Conservation (phyloP, 805 yeast genomes). For the Teunomyces funiuensis region DNA sequence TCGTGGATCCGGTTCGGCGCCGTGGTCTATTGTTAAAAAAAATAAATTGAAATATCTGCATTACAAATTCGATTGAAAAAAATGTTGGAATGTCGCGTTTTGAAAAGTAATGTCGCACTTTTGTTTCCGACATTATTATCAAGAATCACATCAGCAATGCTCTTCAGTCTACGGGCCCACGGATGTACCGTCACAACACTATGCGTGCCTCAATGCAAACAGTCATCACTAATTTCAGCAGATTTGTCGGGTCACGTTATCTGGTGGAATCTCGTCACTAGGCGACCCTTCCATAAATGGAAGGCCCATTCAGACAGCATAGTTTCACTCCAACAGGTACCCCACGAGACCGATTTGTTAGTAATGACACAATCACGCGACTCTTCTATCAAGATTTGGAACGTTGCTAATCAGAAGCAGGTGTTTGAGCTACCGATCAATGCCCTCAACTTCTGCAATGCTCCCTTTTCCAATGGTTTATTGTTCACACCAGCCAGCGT, state of each 20-base stretch:
- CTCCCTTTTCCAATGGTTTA: conserved; percentile 38
- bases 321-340: conserved; percentile 18
- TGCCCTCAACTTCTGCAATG: conserved; percentile 68
- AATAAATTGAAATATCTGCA: neutral
- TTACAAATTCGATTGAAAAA: too few relatives aligned
- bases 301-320: conserved; percentile 56
- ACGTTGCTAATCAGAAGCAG: conserved; percentile 15
- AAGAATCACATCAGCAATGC: neutral
- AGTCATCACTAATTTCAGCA: conserved; percentile 43
- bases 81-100: neutral
- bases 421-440: conserved; percentile 64
- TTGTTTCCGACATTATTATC: conserved; percentile 7
- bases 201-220: neutral
- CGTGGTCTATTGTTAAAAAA: neutral
- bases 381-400: conserved; percentile 12
- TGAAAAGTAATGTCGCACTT: neutral
- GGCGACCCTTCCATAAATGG: conserved; percentile 60
- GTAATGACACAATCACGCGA: conserved; percentile 15
- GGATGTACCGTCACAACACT: conserved; percentile 15
- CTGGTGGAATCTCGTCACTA: conserved; percentile 61
- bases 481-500: conserved; percentile 62
- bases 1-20: neutral
- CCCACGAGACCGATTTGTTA: conserved; percentile 33
- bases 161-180: conserved; percentile 25
- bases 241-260: conserved; percentile 64